Conservation (phyloP, 2,329 filamentous ascomycete genomes). For the Lachnellula suecica region DNA sequence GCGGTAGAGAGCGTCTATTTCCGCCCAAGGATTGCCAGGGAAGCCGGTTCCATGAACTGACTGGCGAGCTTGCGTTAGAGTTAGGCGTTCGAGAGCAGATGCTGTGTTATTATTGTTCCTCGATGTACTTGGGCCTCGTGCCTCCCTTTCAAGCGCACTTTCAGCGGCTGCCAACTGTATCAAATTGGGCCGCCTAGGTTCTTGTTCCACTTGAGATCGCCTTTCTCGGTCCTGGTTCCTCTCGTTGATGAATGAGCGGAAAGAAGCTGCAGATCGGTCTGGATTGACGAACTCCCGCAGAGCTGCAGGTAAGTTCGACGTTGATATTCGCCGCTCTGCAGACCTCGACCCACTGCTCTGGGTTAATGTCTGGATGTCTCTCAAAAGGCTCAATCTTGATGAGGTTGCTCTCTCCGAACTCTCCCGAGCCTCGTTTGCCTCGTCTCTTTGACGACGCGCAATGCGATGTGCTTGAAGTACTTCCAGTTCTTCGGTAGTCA, state of each 20-base stretch:
- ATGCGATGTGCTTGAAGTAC: conserved; percentile 57
- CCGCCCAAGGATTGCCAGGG: conserved; percentile 38
- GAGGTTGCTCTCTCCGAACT: conserved; percentile 16
- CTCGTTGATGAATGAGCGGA: conserved; percentile 34
- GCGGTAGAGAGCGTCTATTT: conserved; percentile 42
- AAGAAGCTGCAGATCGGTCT: conserved; percentile 29
- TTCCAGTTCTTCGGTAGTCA: conserved; percentile 53
- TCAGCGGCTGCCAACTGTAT: conserved; percentile 27
- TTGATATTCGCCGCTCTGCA: conserved; percentile 22
- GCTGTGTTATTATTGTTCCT: conserved; percentile 26
- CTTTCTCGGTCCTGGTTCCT: conserved; percentile 34
- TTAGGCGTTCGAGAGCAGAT: conserved; percentile 23
- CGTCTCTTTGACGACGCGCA: conserved; percentile 45
- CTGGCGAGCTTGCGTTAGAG: conserved; percentile 22
- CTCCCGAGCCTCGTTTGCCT: conserved; percentile 23
- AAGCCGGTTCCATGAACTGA: conserved; percentile 28
- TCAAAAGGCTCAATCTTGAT: conserved; percentile 15
- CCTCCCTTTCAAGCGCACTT: conserved; percentile 20
- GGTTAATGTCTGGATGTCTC: conserved; percentile 15
- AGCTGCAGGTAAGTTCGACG: conserved; percentile 24
- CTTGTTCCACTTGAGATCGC: conserved; percentile 19
- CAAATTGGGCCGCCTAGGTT: conserved; percentile 26
- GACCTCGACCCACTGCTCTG: conserved; percentile 8
- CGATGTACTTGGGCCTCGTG: conserved; percentile 3
- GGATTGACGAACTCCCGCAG: conserved; percentile 32